Percentiles rank a stretch among this genome's conserved stretches.
Conservation (phyloP, 164 flowering plant species). For the Nymphaea thermarum region DNA sequence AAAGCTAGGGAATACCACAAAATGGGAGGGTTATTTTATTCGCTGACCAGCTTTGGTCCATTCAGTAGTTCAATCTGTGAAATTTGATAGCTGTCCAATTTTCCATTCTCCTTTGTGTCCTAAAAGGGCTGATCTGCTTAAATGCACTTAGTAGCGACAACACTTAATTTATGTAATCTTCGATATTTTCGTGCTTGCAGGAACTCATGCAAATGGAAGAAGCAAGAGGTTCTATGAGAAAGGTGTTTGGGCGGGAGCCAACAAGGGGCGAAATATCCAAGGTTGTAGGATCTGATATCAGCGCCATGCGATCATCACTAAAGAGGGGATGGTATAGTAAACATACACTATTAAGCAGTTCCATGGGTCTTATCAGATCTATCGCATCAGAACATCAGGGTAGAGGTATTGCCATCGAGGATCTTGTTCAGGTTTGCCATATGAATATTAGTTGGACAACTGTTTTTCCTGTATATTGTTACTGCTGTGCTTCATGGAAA, state of each 20-base stretch:
- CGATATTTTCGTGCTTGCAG: neutral
- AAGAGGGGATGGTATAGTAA: neutral
- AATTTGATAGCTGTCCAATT: neutral
- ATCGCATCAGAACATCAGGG: neutral
- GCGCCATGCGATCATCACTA: neutral
- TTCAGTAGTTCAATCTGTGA: neutral
- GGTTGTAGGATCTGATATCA: neutral
- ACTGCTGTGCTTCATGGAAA: no score
- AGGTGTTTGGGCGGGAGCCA: neutral
- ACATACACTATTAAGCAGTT: neutral
- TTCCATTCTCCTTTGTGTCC: neutral
- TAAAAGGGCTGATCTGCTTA: no score
- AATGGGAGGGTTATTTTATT: neutral
- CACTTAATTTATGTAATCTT: no score
- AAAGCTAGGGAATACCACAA: neutral
- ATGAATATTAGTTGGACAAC: neutral
- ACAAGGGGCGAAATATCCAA: neutral
- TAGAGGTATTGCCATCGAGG: constrained; percentile 1
- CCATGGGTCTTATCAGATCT: neutral
- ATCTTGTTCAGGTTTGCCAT: constrained; percentile 3
- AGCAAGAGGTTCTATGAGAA: neutral
- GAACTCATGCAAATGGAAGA: neutral
- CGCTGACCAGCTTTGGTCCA: neutral
- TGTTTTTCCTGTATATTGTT: no score
- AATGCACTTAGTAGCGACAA: no score